Percentiles rank a stretch among this genome's conserved stretches.
Conservation (phyloP, 768 basidiomycete species). For the Calocybe cyanea region DNA sequence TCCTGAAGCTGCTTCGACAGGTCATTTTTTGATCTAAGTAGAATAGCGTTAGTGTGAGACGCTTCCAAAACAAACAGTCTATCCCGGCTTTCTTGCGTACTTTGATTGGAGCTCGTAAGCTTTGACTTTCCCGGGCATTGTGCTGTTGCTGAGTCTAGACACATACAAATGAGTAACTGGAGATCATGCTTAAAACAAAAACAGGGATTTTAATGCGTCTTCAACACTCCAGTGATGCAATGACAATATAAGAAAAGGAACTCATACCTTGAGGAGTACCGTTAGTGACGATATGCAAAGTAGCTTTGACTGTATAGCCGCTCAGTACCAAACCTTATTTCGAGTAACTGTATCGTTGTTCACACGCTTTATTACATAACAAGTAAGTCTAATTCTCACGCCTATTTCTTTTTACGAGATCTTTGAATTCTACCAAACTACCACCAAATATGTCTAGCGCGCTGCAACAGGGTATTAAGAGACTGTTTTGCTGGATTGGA, state of each 20-base stretch:
- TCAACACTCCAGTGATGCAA: no score
- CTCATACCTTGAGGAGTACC: constrained; percentile 39
- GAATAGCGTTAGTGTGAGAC: constrained; percentile 10
- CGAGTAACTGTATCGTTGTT: constrained; percentile 38
- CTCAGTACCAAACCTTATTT: constrained; percentile 42
- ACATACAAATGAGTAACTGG: background rate
- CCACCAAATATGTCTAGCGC: constrained; percentile 74
- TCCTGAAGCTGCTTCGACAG: constrained; percentile 90
- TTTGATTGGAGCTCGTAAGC: constrained; percentile 96
- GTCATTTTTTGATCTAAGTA: constrained; percentile 88
- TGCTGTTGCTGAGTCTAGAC: constrained; percentile 28
- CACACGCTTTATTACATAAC: constrained; percentile 28
- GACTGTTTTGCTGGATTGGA: background rate
- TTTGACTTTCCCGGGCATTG: constrained; percentile 91
- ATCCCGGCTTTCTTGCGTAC: constrained; percentile 40
- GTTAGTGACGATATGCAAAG: constrained; percentile 32
- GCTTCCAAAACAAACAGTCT: constrained; percentile 2
- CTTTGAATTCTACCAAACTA: constrained; percentile 51
- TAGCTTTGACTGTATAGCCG: constrained; percentile 22
- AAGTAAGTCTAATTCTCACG: constrained; percentile 36
- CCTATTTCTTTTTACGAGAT: constrained; percentile 15
- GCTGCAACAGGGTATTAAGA: constrained; percentile 16
- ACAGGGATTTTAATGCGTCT: background rate
- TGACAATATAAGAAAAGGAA: constrained; percentile 15
- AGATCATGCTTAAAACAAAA: background rate